Evolutionary conservation across 106 monocot genomes (phyloP).

Genomic region (Chionographis japonica): DNA sequence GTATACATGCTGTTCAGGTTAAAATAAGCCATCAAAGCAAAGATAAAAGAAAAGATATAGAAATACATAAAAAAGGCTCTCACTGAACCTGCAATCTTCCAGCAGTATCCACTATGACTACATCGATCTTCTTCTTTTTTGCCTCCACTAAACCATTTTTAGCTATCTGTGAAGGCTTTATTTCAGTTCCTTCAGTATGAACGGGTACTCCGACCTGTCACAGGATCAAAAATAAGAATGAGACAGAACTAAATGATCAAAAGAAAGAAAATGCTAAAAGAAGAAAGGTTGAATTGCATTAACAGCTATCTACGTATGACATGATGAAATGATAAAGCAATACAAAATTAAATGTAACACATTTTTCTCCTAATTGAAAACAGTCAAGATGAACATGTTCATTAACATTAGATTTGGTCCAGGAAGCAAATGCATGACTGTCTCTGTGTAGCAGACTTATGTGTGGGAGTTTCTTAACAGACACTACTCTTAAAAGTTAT

Average conservation of each 20-base stretch:
- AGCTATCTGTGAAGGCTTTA: constrained; percentile 83
- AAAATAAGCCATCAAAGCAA: background rate
- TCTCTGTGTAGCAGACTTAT: too few relatives aligned
- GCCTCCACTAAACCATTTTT: constrained; percentile 84
- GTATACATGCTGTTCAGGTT: background rate
- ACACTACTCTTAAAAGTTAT: too few relatives aligned
- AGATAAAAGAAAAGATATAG: background rate
- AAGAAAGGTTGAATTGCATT: too few relatives aligned
- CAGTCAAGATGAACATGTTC: too few relatives aligned
- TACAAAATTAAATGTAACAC: too few relatives aligned
- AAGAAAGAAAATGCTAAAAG: background rate
- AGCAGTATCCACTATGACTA: constrained; percentile 91
- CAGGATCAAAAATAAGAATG: background rate
- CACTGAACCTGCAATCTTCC: constrained; percentile 84
- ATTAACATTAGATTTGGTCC: too few relatives aligned
- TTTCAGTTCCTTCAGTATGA: constrained; percentile 66
- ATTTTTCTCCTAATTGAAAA: too few relatives aligned
- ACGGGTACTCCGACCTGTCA: constrained; percentile 79
- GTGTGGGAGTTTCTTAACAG: too few relatives aligned
- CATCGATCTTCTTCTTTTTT: constrained; percentile 69
- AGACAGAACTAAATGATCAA: background rate
- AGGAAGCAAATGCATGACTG: too few relatives aligned
- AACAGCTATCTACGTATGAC: too few relatives aligned
- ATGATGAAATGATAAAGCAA: too few relatives aligned
- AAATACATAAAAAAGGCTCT: background rate